A percentile compares a stretch with the other conserved stretches of the same genome.
These are phyloP conservation scores for Rhodosporidiobolus odoratus DNA, from an alignment of 768 basidiomycete genomes.

Conservation along the genomic window DNA sequence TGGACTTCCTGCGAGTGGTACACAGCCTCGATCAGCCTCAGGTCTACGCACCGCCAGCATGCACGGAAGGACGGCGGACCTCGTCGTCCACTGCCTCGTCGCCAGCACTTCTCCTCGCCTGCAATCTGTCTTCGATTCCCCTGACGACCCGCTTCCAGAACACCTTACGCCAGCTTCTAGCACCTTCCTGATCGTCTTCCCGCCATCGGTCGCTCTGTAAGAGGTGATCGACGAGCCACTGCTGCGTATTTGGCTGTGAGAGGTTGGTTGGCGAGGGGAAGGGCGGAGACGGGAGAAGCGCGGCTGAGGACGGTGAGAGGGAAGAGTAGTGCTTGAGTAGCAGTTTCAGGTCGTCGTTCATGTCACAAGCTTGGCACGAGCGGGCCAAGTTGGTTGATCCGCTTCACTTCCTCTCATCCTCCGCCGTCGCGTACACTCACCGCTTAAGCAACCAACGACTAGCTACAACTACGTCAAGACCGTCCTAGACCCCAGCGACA, in stretches of 20 bases:
- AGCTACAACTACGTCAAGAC: no score
- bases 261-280: constrained; percentile 7
- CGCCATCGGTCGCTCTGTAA: neutral
- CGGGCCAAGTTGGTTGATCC: no score
- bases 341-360: neutral
- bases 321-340: constrained; percentile 12
- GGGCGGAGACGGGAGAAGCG: constrained; percentile 14
- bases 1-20: constrained; percentile 19
- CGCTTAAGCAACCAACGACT: no score
- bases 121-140: constrained; percentile 22
- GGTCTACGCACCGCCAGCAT: neutral
- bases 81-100: constrained; percentile 26
- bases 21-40: no score
- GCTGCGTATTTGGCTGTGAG: constrained; percentile 18
- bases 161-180: constrained; percentile 7
- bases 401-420: no score
- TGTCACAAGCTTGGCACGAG: no score
- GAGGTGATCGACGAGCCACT: constrained; percentile 22
- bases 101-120: neutral
- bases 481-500: no score
- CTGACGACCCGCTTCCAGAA: constrained; percentile 27
- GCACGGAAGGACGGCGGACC: neutral
- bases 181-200: neutral
- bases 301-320: constrained; percentile 12
- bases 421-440: no score